phyloP scores from a whole-genome alignment of 495 filamentous ascomycete genomes.

The Oleoguttula mirabilis region DNA sequence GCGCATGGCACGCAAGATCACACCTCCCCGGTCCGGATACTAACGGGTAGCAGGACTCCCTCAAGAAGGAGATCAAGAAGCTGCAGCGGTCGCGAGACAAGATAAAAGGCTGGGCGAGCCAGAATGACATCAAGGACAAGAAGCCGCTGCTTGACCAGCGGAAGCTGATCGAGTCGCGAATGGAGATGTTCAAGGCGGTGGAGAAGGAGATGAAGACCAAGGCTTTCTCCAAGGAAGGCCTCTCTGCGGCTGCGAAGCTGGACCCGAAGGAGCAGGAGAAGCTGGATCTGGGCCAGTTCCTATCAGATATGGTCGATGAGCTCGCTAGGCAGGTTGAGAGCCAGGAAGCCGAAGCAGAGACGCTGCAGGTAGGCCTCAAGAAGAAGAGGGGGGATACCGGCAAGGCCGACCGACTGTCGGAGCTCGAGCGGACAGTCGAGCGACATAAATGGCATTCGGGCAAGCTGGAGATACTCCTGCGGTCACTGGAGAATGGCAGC shows the following conservation, averaged over 20 bases:
- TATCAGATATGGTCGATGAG: conserved; percentile 79
- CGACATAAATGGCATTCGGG: conserved; percentile 92
- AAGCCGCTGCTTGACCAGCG: conserved; percentile 83
- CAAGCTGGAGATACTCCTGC: conserved; percentile 81
- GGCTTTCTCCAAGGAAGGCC: conserved; percentile 94
- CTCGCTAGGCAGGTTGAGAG: conserved; percentile 85
- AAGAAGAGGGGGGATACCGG: conserved; percentile 76
- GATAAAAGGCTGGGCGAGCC: conserved; percentile 96
- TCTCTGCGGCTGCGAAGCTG: conserved; percentile 78
- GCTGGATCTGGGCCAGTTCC: conserved; percentile 69
- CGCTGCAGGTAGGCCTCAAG: conserved; percentile 77
- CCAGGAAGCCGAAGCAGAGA: conserved; percentile 81
- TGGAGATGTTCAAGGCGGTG: conserved; percentile 99
- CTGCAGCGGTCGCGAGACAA: conserved; percentile 92
- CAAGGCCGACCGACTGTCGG: conserved; percentile 76
- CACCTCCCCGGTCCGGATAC: too few relatives aligned
- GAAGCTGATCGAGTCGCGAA: conserved; percentile 97
- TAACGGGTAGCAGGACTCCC: too few relatives aligned
- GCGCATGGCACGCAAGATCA: too few relatives aligned
- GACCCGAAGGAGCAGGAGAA: conserved; percentile 95
- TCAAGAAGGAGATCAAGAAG: conserved; percentile 99
- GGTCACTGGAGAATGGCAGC: conserved; percentile 83
- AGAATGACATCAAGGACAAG: conserved; percentile 98
- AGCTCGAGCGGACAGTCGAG: conserved; percentile 73
- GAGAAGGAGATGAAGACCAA: conserved; percentile 99